Conservation (phyloP, 2,329 filamentous ascomycete species). For the Lasiodiplodia sp. region DNA sequence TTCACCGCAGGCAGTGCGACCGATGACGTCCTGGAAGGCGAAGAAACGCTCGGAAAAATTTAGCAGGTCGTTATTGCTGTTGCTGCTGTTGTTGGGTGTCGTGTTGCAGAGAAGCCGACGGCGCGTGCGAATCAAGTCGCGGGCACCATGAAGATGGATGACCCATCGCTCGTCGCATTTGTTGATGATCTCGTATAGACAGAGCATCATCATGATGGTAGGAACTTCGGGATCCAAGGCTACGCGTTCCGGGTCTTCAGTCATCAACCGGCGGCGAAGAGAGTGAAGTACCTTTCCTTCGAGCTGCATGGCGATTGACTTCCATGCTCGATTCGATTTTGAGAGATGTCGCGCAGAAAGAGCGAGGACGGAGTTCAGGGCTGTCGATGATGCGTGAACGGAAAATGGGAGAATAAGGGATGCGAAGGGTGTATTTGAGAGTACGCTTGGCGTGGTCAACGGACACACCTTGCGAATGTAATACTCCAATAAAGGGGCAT, state of each 20-base stretch:
- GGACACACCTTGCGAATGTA: slow-evolving; percentile 52
- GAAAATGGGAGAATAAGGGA: slow-evolving; percentile 51
- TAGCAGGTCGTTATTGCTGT: slow-evolving; percentile 35
- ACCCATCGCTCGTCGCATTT: slow-evolving; percentile 57
- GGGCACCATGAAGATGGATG: slow-evolving; percentile 57
- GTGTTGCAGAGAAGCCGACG: slow-evolving; percentile 32
- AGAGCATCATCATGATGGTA: slow-evolving; percentile 56
- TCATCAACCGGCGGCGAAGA: slow-evolving; percentile 45
- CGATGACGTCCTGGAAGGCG: slow-evolving; percentile 61
- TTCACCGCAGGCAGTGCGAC: slow-evolving; percentile 59
- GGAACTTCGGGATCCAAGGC: slow-evolving; percentile 44
- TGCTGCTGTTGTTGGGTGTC: slow-evolving; percentile 30
- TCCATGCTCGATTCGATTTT: slow-evolving; percentile 41
- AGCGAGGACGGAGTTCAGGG: slow-evolving; percentile 50
- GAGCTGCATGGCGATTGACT: slow-evolving; percentile 45
- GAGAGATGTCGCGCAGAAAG: slow-evolving; percentile 50
- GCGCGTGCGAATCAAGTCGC: slow-evolving; percentile 54
- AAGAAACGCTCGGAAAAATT: slow-evolving; percentile 57
- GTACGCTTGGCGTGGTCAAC: slow-evolving; percentile 49
- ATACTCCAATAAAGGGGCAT: slow-evolving; percentile 48
- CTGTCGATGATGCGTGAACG: slow-evolving; percentile 46
- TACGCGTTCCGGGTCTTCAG: slow-evolving; percentile 36
- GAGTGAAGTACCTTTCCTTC: slow-evolving; percentile 48
- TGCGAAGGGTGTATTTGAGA: slow-evolving; percentile 47
- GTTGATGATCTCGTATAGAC: slow-evolving; percentile 52